Evolutionary conservation across 2,329 filamentous ascomycete species (phyloP).

Genomic region (Teratosphaeria destructans): DNA sequence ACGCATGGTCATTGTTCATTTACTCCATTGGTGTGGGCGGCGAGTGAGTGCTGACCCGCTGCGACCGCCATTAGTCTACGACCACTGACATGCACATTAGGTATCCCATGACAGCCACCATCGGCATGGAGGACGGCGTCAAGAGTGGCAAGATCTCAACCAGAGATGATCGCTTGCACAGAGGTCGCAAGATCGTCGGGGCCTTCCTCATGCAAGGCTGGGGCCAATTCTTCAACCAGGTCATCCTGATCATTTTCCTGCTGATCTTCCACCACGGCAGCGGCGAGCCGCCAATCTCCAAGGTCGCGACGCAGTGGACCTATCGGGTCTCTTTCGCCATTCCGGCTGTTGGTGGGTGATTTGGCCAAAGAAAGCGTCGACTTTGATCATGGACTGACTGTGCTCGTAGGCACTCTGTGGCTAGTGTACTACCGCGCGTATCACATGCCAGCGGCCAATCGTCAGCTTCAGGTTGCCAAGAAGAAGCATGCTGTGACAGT

Average conservation of each 20-base stretch:
- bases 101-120: slow-evolving; percentile 93
- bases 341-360: slow-evolving; percentile 52
- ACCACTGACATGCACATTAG: slow-evolving; percentile 33
- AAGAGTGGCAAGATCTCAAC: slow-evolving; percentile 67
- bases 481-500: slow-evolving; percentile 51
- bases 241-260: slow-evolving; percentile 69
- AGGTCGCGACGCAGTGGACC: slow-evolving; percentile 69
- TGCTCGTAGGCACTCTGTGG: slow-evolving; percentile 54
- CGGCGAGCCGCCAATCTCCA: slow-evolving; percentile 64
- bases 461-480: slow-evolving; percentile 72
- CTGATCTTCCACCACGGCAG: slow-evolving; percentile 71
- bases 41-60: slow-evolving; percentile 33
- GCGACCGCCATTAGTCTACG: not conserved
- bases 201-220: slow-evolving; percentile 96
- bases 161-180: slow-evolving; percentile 79
- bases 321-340: slow-evolving; percentile 84
- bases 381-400: not conserved
- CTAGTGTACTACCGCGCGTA: slow-evolving; percentile 86
- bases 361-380: slow-evolving; percentile 25
- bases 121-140: slow-evolving; percentile 59
- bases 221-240: slow-evolving; percentile 89
- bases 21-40: slow-evolving; percentile 59
- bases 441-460: slow-evolving; percentile 78
- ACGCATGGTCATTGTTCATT: slow-evolving; percentile 83
- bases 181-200: slow-evolving; percentile 82